Conservation (phyloP, 495 filamentous ascomycete species). For the Amphirosellinia nigrospora region DNA sequence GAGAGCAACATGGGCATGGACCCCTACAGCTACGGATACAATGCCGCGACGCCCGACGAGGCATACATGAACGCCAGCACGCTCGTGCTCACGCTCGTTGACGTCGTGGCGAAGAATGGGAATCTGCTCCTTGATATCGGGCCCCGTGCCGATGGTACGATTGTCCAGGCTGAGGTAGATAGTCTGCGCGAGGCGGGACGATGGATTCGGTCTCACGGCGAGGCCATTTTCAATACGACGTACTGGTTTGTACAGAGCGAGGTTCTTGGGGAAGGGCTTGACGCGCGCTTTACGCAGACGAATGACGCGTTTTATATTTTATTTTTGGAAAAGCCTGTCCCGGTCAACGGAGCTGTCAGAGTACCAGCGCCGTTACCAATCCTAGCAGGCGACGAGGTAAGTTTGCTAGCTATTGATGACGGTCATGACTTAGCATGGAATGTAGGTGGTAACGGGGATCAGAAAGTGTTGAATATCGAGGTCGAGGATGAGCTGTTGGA, state of each 20-base stretch:
- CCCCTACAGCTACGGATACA: constrained; percentile 62
- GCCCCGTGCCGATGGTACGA: constrained; percentile 58
- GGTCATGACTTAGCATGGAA: constrained; percentile 42
- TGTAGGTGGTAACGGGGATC: constrained; percentile 37
- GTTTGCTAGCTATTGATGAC: constrained; percentile 52
- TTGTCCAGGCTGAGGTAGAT: constrained; percentile 53
- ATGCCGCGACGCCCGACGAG: constrained; percentile 52
- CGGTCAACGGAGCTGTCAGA: constrained; percentile 35
- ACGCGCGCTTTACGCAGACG: constrained; percentile 59
- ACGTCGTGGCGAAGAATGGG: constrained; percentile 62
- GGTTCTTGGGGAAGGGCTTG: constrained; percentile 37
- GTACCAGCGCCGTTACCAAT: constrained; percentile 54
- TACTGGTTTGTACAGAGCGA: constrained; percentile 63
- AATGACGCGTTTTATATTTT: constrained; percentile 60
- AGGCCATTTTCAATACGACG: constrained; percentile 62
- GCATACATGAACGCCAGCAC: constrained; percentile 58
- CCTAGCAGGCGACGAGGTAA: constrained; percentile 50
- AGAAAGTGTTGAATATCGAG: constrained; percentile 35
- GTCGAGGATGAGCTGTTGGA: constrained; percentile 40
- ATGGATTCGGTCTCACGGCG: constrained; percentile 59
- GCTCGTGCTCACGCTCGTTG: constrained; percentile 54
- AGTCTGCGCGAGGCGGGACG: constrained; percentile 53
- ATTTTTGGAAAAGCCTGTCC: constrained; percentile 48
- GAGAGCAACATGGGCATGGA: constrained; percentile 63
- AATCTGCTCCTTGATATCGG: constrained; percentile 63